A percentile compares a stretch with the other conserved stretches of the same genome.
These are phyloP conservation scores for Pestalotiopsis sp. DNA, from an alignment of 2,329 filamentous ascomycete genomes.

Conservation along the genomic window DNA sequence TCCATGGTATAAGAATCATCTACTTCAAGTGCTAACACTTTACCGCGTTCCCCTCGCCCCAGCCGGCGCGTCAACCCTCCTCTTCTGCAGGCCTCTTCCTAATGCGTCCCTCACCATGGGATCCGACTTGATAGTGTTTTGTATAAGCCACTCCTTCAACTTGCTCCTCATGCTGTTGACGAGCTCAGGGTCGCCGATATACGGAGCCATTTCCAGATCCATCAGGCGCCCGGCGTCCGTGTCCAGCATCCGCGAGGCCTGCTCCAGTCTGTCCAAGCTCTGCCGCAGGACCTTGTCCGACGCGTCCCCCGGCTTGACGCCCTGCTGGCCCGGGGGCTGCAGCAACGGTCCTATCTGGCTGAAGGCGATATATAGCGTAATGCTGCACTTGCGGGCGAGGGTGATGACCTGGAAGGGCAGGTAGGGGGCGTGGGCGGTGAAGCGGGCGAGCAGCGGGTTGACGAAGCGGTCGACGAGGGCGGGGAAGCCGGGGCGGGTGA, in stretches of 20 bases:
- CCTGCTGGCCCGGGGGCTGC: constrained; percentile 38
- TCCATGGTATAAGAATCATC: neutral
- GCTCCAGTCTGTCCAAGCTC: constrained; percentile 69
- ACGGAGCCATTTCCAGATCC: constrained; percentile 80
- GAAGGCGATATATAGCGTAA: constrained; percentile 83
- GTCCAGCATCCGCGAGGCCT: constrained; percentile 61
- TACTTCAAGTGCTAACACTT: neutral
- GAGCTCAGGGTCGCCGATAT: constrained; percentile 70
- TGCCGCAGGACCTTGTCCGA: constrained; percentile 58
- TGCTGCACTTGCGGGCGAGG: constrained; percentile 72
- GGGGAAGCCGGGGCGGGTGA: constrained; percentile 58
- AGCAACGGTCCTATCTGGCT: constrained; percentile 77
- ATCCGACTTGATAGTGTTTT: constrained; percentile 80
- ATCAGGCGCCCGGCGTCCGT: constrained; percentile 71
- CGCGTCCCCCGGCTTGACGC: constrained; percentile 30
- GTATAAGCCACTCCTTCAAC: constrained; percentile 84
- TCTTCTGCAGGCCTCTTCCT: constrained; percentile 64
- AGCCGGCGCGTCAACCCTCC: constrained; percentile 63
- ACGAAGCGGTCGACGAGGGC: constrained; percentile 41
- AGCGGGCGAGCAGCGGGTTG: constrained; percentile 45
- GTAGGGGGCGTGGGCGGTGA: constrained; percentile 58
- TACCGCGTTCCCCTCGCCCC: constrained; percentile 59
- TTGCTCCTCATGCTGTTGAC: constrained; percentile 67
- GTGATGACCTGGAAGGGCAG: constrained; percentile 84
- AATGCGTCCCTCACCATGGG: constrained; percentile 83